Evolutionary conservation across 1,139 yeast species (phyloP), one percentile per base, ranked within the genome.

Genomic region (Yamadazyma epiphylla): DNA sequence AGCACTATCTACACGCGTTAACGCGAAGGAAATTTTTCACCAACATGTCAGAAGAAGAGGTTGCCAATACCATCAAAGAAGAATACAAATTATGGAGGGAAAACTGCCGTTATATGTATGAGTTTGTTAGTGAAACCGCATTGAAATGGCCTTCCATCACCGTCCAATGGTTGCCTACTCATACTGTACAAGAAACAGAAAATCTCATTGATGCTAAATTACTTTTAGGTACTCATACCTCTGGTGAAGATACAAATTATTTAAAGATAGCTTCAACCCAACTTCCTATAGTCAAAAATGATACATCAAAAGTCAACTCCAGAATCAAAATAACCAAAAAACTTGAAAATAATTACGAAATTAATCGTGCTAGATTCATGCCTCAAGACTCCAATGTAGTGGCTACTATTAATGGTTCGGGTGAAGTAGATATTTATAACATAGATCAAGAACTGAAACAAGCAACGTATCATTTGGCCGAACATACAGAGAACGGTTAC

Each of bases 211-310:
- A 66, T 46, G 53, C 70, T 19, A 55, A 51, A 28, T 54, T 91
- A 33, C 54, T 89, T 14, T 58, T 89, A 24, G 95, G 96, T 9
- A 91, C 98, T 0, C 89, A 86, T 50, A 86, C 97, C 0, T 76
- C 89, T 1, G 94, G 87, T 3, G 80, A 76, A 34, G 94, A 80
- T 32, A 72, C 73, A 4, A 85, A 91, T 51, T 86, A 77, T 53
- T 56, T 91, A 41, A 84, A 91, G 49, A 59, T 88, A 19, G 95
- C 91, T 2, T 60, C 77, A 4, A 75, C 88, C 2, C 80, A 80
- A 32, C 46, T 84, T n/a, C 95, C 95, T 1, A 37, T 51, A 39
- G 57, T 26, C 29, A 39, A 51, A 5, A 24, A 27, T 13, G 37
- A 29, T 8, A 47, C 42, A 3, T 53, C 46, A 36, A 53, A 60